Base-by-base conservation (phyloP, 345 rosid species). In the Citrus mangshanensis region DNA sequence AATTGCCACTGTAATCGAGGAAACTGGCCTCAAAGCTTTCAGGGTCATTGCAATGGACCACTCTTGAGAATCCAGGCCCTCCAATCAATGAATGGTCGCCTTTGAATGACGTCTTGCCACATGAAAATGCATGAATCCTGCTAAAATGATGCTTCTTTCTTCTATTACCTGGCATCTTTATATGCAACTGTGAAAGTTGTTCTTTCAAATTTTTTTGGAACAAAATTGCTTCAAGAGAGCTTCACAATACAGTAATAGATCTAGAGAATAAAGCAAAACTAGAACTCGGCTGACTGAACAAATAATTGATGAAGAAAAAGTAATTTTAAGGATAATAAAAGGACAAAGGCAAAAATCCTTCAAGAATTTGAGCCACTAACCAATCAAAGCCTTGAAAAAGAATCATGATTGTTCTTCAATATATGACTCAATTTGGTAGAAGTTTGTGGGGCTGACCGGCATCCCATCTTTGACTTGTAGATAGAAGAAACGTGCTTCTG, bases 61-160 rank as follows among this genome's bases (percentile, higher is more conserved):
- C 85, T 55, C 99, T 88, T 0, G 99, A 93, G 84, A 92, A 95
- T 6, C 99, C 99, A 14, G 98, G 97, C 58, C 99, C 99, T 55
- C 99, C 99, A 19, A 95, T 91, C 54, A 90, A 81, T 13, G 97
- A 90, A 77, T 89, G 97, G 1, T 93, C 98, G 4, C 85, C 93
- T 76, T 82, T 82, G 79, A 89, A 90, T 14, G 85, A 89, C 13
- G 93, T 89, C 78, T 82, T 89, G 46, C 99, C 96, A 79, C 91
- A 81, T 27, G 87, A 75, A 69, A 88, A 90, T 42, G 95, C 87
- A 83, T 91, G 93, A 63, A 95, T 84, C 71, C 92, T 87, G 83
- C 92, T 82, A 14, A 93, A 88, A 75, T 81, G 89, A 75, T 88
- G 87, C 86, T 84, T 91, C 81, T 80, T 93, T 79, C 88, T 91